Base-by-base conservation (phyloP, 2,329 filamentous ascomycete genomes). In the Penicillium freii region DNA sequence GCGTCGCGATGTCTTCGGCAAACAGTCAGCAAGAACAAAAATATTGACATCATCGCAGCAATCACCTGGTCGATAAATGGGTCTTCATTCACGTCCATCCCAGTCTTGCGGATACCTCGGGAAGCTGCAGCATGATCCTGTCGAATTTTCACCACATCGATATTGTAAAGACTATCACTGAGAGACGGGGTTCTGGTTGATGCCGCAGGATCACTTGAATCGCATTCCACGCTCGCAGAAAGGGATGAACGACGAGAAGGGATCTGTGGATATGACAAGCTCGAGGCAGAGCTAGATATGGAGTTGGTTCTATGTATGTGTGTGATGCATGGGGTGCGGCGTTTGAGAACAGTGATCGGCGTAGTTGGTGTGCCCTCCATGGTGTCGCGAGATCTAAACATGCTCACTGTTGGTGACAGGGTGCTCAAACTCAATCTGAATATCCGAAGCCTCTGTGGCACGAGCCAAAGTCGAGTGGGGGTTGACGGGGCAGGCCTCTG, bases 331-430 rank as follows among this genome's bases (percentile, higher is more conserved):
- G 48, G 49, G 45, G 51, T 17, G 17, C 43, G 43, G 38, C 27
- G n/a, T 66, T 83, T 85, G 65, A 78, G 68, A 65, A 85, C 81
- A 40, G 80, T 78, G 34, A 84, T 68, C 11, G 83, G 83, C 33
- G 74, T 74, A 19, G 81, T 78, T 55, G 63, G 40, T 13, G 44
- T 65, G 40, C 67, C 55, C 50, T 70, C 66, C 61, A 73, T 71
- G 42, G 27, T 39, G 13, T 51, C 27, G 49, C 19, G 11, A 49
- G 56, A 58, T n/a, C 56, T 67, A 71, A 19, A 69, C 58, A 36
- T 68, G 63, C 33, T 70, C 66, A 29, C 54, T 59, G 38, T 56
- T 53, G 21, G 53, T 50, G 31, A 68, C 64, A n/a, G 69, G 63
- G 13, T 54, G 57, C 31, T 62, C 62, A 45, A 69, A 69, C 27